Conservation (phyloP, 2,329 filamentous ascomycete genomes). For the Fusarium humuli region DNA sequence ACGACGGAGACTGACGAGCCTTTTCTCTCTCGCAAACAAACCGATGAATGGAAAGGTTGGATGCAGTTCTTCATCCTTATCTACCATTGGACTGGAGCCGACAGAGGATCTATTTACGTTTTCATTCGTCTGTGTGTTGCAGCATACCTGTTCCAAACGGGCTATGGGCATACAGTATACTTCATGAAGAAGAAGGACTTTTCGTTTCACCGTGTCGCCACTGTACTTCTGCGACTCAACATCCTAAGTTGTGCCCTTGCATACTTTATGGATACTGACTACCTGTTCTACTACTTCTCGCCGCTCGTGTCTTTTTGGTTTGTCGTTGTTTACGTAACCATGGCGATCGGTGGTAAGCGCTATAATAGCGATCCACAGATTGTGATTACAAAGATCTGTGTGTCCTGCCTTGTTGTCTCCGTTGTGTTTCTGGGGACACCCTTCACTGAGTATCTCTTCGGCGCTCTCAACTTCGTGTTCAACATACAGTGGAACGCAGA, state of each 20-base stretch:
- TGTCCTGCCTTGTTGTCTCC: slow-evolving; percentile 55
- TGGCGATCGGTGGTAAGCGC: slow-evolving; percentile 54
- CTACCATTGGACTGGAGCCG: slow-evolving; percentile 68
- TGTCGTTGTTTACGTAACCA: slow-evolving; percentile 63
- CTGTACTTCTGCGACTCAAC: slow-evolving; percentile 67
- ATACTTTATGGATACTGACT: slow-evolving; percentile 67
- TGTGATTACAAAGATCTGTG: slow-evolving; percentile 60
- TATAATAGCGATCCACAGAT: slow-evolving; percentile 57
- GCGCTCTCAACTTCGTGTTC: slow-evolving; percentile 54
- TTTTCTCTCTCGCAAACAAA: slow-evolving; percentile 53
- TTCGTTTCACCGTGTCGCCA: slow-evolving; percentile 61
- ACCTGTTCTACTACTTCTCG: slow-evolving; percentile 65
- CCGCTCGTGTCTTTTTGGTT: slow-evolving; percentile 72
- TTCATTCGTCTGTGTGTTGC: slow-evolving; percentile 65
- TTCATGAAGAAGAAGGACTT: slow-evolving; percentile 67
- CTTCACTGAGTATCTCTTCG: slow-evolving; percentile 30
- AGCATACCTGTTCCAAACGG: slow-evolving; percentile 70
- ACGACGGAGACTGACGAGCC: not conserved
- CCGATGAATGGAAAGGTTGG: slow-evolving; percentile 74
- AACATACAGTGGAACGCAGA: slow-evolving; percentile 60
- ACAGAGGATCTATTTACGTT: slow-evolving; percentile 60
- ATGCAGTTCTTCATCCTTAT: slow-evolving; percentile 66
- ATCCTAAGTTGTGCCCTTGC: slow-evolving; percentile 63
- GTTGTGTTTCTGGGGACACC: slow-evolving; percentile 6
- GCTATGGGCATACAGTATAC: slow-evolving; percentile 70